Evolutionary conservation across 331 rosid species (phyloP).

Genomic region (Spiraea crenata): DNA sequence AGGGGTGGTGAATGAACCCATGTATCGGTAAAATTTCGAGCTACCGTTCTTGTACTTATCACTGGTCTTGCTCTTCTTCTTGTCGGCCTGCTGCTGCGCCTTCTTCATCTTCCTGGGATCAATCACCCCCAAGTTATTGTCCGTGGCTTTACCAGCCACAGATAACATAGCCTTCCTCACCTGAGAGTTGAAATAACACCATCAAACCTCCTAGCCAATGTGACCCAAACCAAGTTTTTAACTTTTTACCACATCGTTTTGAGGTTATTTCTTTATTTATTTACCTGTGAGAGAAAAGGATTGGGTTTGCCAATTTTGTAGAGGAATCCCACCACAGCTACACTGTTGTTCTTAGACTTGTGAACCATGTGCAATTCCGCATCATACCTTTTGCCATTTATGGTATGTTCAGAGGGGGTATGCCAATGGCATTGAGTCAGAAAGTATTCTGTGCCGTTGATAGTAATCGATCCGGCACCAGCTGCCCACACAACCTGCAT

Average conservation of each 20-base stretch:
- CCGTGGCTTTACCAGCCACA: slow-evolving; percentile 26
- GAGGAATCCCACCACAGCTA: slow-evolving; percentile 29
- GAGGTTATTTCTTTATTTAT: not conserved
- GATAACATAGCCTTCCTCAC: slow-evolving; percentile 24
- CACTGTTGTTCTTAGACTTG: slow-evolving; percentile 3
- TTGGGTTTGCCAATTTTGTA: slow-evolving; percentile 31
- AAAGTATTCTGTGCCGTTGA: slow-evolving; percentile 24
- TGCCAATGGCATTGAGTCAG: slow-evolving; percentile 42
- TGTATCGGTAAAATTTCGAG: slow-evolving; percentile 51
- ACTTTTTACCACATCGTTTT: not conserved
- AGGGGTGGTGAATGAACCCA: slow-evolving; percentile 76
- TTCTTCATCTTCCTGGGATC: slow-evolving; percentile 31
- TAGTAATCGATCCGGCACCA: slow-evolving; percentile 31
- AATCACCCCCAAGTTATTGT: slow-evolving; percentile 30
- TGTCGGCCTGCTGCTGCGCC: not conserved
- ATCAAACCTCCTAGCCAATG: not conserved
- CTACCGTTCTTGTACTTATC: slow-evolving; percentile 11
- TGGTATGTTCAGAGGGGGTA: slow-evolving; percentile 31
- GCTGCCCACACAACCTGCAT: slow-evolving; percentile 26
- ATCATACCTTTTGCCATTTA: slow-evolving; percentile 31
- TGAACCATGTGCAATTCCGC: slow-evolving; percentile 42
- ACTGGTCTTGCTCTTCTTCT: slow-evolving; percentile 17
- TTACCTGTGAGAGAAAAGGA: slow-evolving; percentile 30
- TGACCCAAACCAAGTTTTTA: not conserved
- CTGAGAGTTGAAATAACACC: slow-evolving; percentile 29